Base-by-base conservation (phyloP, 768 basidiomycete species). In the Mycena floridula region DNA sequence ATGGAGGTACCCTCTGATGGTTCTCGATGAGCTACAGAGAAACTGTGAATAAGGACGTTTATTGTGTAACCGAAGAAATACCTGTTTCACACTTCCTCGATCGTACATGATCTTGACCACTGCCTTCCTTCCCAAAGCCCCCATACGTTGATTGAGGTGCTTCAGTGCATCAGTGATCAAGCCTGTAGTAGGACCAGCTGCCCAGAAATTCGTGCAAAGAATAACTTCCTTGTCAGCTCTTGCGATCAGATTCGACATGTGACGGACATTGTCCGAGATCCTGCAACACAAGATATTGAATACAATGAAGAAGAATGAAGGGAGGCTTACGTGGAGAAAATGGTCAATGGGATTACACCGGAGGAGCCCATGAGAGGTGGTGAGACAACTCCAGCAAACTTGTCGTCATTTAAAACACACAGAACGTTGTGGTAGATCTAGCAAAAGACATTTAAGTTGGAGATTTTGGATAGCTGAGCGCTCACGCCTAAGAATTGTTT, bases 101-200 rank as follows among this genome's bases (percentile, higher is more conserved):
- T 85, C 84, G 58, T 84, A 86, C 51, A 84, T 74, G 56, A 85
- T 56, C 60, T 85, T 85, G 52, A 83, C 73, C 42, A 85, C 67
- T 13, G 80, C 69, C 47, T 69, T 74, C 43, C 66, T 63, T 3
- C 64, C 67, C 16, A 72, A 64, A 39, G 62, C 64, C 30, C 69
- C 64, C 4, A 73, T 68, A 7, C 73, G 62, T 28, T 60, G 67
- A 11, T 76, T 78, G 7, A 84, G 66, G 45, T 81, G 68, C 37
- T 64, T 63, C 23, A 83, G 61, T 0, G 75, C 76, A n/a, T 70
- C 62, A 3, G 72, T 65, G 49, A 84, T 66, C 36, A 69, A 68
- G 28, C 58, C 68, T 11, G 77, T 74, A 2, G 74, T 72, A 48
- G 74, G 69, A 6, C 76, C 72, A 37, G 70, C 60, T 56, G 80